Conservation (phyloP, 2,329 filamentous ascomycete species). For the Monosporascus sp. region DNA sequence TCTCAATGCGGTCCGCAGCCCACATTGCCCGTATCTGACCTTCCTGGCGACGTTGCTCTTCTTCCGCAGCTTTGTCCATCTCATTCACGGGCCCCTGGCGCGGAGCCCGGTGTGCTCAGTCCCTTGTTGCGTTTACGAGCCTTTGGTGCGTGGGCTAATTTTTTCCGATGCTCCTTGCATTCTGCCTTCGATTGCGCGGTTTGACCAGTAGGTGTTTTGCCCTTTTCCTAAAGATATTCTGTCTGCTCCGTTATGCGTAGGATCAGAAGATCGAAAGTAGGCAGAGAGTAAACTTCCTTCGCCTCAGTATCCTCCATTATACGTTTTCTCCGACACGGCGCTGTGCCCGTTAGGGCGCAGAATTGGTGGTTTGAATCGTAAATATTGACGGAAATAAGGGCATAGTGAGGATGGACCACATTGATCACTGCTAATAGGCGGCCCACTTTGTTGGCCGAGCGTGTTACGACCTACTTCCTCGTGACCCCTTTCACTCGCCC, state of each 20-base stretch:
- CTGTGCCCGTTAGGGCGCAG: no score
- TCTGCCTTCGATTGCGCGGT: constrained; percentile 3
- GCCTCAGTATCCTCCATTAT: neutral
- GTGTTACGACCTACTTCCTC: neutral
- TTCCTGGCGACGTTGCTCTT: constrained; percentile 23
- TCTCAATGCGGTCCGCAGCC: constrained; percentile 22
- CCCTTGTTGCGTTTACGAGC: constrained; percentile 6
- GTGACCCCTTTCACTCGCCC: neutral
- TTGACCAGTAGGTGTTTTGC: neutral
- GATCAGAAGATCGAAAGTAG: neutral
- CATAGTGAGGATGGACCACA: neutral
- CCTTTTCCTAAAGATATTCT: constrained; percentile 4
- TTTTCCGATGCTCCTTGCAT: constrained; percentile 2
- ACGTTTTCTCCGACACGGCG: no score
- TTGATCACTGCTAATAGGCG: neutral
- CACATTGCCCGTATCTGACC: constrained; percentile 29
- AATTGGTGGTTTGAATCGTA: no score
- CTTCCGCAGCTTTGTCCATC: constrained; percentile 19
- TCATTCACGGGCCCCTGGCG: constrained; percentile 13
- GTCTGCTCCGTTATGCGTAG: neutral
- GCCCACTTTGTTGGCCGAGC: neutral
- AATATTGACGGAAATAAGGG: no score
- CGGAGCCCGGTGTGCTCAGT: constrained; percentile 4
- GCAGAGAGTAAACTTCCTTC: neutral
- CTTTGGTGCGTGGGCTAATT: constrained; percentile 2